phyloP scores from a whole-genome alignment of 768 basidiomycete species.

The Pisolithus microcarpus region DNA sequence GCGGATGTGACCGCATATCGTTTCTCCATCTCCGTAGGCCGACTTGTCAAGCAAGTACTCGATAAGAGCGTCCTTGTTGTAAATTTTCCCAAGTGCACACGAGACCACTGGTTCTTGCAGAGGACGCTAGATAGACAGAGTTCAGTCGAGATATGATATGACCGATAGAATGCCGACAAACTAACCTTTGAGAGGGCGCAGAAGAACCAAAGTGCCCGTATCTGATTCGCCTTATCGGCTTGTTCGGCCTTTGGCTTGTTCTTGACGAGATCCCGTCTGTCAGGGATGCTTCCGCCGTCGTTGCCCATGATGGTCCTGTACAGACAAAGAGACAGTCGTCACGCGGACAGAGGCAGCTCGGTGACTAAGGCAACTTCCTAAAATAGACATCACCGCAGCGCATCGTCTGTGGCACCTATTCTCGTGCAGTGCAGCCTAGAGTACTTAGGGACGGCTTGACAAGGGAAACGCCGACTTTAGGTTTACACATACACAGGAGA shows the following conservation, averaged over 20 bases:
- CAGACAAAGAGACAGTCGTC: neutral
- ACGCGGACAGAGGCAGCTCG: neutral
- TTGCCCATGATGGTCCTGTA: conserved; percentile 58
- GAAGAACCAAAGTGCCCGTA: conserved; percentile 82
- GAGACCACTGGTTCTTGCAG: conserved; percentile 87
- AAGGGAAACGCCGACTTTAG: too few species aligned
- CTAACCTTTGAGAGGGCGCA: conserved; percentile 87
- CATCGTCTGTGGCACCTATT: neutral
- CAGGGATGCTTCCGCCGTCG: conserved; percentile 85
- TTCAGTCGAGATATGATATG: too few species aligned
- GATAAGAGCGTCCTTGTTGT: conserved; percentile 92
- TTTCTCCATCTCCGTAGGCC: conserved; percentile 84
- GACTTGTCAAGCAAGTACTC: conserved; percentile 81
- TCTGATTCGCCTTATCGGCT: conserved; percentile 87
- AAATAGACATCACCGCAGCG: neutral
- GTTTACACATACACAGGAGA: too few species aligned
- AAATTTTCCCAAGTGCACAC: conserved; percentile 87
- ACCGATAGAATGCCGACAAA: conserved; percentile 20
- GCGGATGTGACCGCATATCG: conserved; percentile 88
- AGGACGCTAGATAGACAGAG: conserved; percentile 55
- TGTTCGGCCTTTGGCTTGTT: conserved; percentile 77
- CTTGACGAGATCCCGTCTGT: conserved; percentile 70
- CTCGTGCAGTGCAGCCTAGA: too few species aligned
- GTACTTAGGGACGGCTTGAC: too few species aligned
- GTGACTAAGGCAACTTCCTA: conserved; percentile 3